Percentiles rank a stretch among this genome's conserved stretches.
phyloP scores from a whole-genome alignment of 768 basidiomycete genomes.

The Saitozyma podzolica region DNA sequence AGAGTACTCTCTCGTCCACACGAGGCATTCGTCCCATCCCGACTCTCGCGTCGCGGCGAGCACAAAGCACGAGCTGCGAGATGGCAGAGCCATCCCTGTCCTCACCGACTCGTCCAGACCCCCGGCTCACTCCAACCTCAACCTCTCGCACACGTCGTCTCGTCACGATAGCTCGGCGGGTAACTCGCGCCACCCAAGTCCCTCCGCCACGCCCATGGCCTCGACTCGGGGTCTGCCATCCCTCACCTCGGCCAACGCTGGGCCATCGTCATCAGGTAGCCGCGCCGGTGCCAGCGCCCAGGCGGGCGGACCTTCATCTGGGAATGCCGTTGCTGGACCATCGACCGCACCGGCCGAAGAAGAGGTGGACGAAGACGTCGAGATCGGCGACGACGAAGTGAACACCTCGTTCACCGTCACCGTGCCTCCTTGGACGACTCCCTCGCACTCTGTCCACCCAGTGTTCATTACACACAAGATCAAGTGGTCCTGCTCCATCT shows the following conservation, averaged over 20 bases:
- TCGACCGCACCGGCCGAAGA: slow-evolving; percentile 13
- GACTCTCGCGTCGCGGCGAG: slow-evolving; percentile 64
- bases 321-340: slow-evolving; percentile 15
- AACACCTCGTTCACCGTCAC: slow-evolving; percentile 63
- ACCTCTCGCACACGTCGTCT: slow-evolving; percentile 8
- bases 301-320: neutral
- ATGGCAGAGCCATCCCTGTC: slow-evolving; percentile 55
- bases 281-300: too few species aligned
- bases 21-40: slow-evolving; percentile 63
- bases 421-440: slow-evolving; percentile 65
- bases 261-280: neutral
- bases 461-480: slow-evolving; percentile 72
- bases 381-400: slow-evolving; percentile 52
- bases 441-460: slow-evolving; percentile 74
- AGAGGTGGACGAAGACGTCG: slow-evolving; percentile 26
- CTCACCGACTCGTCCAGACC: slow-evolving; percentile 18
- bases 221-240: neutral
- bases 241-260: neutral
- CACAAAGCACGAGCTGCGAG: slow-evolving; percentile 67
- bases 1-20: slow-evolving; percentile 66
- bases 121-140: slow-evolving; percentile 9
- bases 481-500: slow-evolving; percentile 66
- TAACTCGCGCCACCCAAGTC: slow-evolving; percentile 19
- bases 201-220: slow-evolving; percentile 7
- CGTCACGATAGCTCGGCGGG: slow-evolving; percentile 8